Evolutionary conservation across 306 rosid species (phyloP), one percentile per base, ranked within the genome.

Genomic region (Echinosophora koreensis): DNA sequence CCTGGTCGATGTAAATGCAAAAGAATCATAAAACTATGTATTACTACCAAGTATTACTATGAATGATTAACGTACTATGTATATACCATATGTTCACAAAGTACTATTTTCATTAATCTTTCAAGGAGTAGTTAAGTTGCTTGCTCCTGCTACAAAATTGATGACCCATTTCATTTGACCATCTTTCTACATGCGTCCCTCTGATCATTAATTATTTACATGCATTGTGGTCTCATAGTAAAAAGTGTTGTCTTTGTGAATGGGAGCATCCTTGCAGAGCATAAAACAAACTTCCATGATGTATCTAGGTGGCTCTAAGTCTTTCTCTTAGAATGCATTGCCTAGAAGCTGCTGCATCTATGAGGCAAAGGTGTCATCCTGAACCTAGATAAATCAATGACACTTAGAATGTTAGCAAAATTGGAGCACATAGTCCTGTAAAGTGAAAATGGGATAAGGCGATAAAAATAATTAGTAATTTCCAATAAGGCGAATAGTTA

Each of bases 331-430:
- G 12, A 92, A 69, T 15, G 94, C 86, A 79, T 96, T 91, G 28
- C 99, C 99, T n/a, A 96, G 82, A 69, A 90, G 84, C 76, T 90
- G 96, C 70, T 96, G 99, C 91, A 92, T 86, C 69, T 96, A 96
- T 9, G 99, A 91, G 12, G 97, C 99, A 74, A 96, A 96, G 12
- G 89, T 86, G 71, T 96, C 98, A 2, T 96, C 98, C 41, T 92
- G 82, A 80, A 92, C 79, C 99, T 96, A n/a, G n/a, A n/a, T n/a
- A n/a, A n/a, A n/a, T n/a, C n/a, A n/a, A n/a, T n/a, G n/a, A n/a
- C n/a, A n/a, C n/a, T n/a, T n/a, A n/a, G n/a, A n/a, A n/a, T n/a
- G n/a, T n/a, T n/a, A n/a, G n/a, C n/a, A n/a, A n/a, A n/a, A n/a
- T n/a, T n/a, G n/a, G n/a, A n/a, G n/a, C n/a, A n/a, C n/a, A n/a